A percentile compares a stretch with the other conserved stretches of the same genome.
Evolutionary conservation across 805 yeast genomes (phyloP).

Genomic region (Ogataea parapolymorpha): DNA sequence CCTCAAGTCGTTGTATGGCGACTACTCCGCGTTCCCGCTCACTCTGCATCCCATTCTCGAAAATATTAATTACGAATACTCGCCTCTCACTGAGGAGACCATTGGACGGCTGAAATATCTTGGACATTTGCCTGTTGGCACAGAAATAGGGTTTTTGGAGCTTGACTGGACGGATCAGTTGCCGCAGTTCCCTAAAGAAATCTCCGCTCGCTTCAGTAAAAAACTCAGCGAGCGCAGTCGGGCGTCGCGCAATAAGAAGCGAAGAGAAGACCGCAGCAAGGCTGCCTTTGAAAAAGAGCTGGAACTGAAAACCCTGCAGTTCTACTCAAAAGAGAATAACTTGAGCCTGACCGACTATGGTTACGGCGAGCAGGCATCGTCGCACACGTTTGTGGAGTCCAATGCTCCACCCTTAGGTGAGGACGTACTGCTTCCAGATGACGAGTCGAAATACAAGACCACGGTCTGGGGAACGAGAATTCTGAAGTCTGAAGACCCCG

Average conservation of each 20-base stretch:
- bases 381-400: constrained; percentile 21
- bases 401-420: constrained; percentile 17
- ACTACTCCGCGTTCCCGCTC: constrained; percentile 67
- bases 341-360: constrained; percentile 36
- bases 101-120: constrained; percentile 66
- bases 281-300: constrained; percentile 53
- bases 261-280: constrained; percentile 60
- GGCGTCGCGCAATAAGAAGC: constrained; percentile 43
- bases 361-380: constrained; percentile 30
- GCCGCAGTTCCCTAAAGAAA: constrained; percentile 39
- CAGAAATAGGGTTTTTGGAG: constrained; percentile 79
- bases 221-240: constrained; percentile 59
- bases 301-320: constrained; percentile 55
- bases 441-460: constrained; percentile 25
- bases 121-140: constrained; percentile 80
- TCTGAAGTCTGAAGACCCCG: constrained; percentile 37
- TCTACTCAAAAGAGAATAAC: constrained; percentile 57
- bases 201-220: constrained; percentile 44
- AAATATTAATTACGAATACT: constrained; percentile 61
- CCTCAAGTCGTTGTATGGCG: constrained; percentile 56
- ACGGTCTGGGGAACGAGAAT: constrained; percentile 80
- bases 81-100: constrained; percentile 50
- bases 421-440: constrained; percentile 6
- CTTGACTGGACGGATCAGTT: constrained; percentile 62
- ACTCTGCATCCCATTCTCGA: constrained; percentile 61